Percentiles rank a stretch among this genome's conserved stretches.
Evolutionary conservation across 805 yeast species (phyloP).

Genomic region (Schwanniomyces polymorphus): DNA sequence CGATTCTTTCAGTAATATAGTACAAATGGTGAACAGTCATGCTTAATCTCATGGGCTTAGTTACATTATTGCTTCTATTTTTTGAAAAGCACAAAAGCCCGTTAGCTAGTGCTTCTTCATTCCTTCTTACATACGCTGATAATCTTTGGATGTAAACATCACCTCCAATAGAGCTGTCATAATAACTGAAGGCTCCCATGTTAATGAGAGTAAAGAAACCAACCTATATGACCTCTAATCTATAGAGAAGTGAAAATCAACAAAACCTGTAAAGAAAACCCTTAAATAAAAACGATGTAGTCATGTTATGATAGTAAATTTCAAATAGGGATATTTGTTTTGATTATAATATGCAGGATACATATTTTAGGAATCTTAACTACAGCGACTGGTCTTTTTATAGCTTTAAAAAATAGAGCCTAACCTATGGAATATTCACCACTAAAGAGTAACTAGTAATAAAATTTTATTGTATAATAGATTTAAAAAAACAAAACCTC

Average conservation of each 20-base stretch:
- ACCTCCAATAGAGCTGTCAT: conserved; percentile 48
- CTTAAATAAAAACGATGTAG: neutral
- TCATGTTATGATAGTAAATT: neutral
- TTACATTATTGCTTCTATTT: conserved; percentile 19
- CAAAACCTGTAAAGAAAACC: neutral
- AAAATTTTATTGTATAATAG: too few relatives aligned
- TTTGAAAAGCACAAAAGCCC: conserved; percentile 57
- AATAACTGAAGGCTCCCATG: conserved; percentile 28
- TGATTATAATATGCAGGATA: neutral
- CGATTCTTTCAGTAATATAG: conserved; percentile 59
- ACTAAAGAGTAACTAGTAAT: too few relatives aligned
- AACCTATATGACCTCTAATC: neutral
- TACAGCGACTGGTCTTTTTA: neutral
- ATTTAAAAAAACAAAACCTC: too few relatives aligned
- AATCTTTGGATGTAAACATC: conserved; percentile 57
- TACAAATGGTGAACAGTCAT: conserved; percentile 65
- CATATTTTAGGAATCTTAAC: neutral
- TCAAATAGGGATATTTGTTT: neutral
- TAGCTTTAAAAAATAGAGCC: neutral
- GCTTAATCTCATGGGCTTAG: conserved; percentile 56
- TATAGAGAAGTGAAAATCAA: neutral
- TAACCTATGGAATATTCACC: too few relatives aligned
- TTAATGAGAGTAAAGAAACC: conserved; percentile 1
- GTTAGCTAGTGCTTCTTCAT: conserved; percentile 60
- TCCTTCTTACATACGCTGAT: conserved; percentile 52